phyloP scores from a whole-genome alignment of 2,329 filamentous ascomycete species.

The Biscogniauxia marginata region DNA sequence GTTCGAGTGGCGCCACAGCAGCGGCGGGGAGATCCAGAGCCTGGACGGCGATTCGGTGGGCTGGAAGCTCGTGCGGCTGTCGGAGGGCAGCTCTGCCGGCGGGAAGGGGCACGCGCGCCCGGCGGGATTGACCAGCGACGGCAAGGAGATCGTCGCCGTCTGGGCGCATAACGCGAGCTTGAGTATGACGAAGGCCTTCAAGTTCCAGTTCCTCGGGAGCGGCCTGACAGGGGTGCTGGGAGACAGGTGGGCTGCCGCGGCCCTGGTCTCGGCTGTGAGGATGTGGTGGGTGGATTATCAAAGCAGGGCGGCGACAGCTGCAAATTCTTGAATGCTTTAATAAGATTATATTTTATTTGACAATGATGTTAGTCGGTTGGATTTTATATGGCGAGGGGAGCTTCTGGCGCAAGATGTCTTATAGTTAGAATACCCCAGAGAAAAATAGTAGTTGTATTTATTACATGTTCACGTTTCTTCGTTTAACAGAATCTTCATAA shows the following conservation, averaged over 20 bases:
- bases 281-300: slow-evolving; percentile 17
- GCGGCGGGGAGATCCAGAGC: slow-evolving; percentile 18
- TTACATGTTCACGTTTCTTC: too few relatives aligned
- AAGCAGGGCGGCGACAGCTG: background rate
- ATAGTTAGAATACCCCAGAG: too few relatives aligned
- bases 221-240: slow-evolving; percentile 23
- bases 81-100: slow-evolving; percentile 5
- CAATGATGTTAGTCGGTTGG: background rate
- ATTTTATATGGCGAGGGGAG: too few relatives aligned
- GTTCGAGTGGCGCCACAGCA: slow-evolving; percentile 28
- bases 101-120: slow-evolving; percentile 5
- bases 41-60: slow-evolving; percentile 14
- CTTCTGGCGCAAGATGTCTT: too few relatives aligned
- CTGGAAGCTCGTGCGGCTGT: slow-evolving; percentile 26
- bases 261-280: slow-evolving; percentile 21
- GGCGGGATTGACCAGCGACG: slow-evolving; percentile 18
- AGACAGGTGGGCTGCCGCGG: slow-evolving; percentile 19
- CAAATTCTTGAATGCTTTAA: background rate
- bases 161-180: slow-evolving; percentile 13
- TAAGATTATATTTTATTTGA: background rate
- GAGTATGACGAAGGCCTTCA: slow-evolving; percentile 21
- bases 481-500: too few relatives aligned
- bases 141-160: slow-evolving; percentile 24
- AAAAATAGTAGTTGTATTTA: too few relatives aligned
- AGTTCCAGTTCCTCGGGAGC: slow-evolving; percentile 24